Evolutionary conservation across 2,329 filamentous ascomycete species (phyloP).

Genomic region (Karstenula rhodostoma): DNA sequence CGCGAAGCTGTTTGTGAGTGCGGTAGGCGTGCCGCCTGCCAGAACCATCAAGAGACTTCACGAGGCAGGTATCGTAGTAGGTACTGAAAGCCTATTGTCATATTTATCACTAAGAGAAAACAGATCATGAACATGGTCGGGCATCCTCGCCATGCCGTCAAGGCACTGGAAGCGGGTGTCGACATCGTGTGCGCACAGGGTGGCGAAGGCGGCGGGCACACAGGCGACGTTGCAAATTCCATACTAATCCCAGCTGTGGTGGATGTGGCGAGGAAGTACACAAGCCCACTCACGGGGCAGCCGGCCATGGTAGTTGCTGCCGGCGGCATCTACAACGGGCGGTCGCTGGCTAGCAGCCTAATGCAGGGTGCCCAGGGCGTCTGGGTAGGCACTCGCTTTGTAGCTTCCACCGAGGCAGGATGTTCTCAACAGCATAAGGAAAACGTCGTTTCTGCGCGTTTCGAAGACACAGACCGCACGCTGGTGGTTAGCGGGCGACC

Average conservation of each 20-base stretch:
- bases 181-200: slow-evolving; percentile 94
- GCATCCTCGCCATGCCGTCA: slow-evolving; percentile 87
- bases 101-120: background rate
- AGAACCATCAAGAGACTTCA: slow-evolving; percentile 80
- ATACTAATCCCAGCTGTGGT: slow-evolving; percentile 87
- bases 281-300: slow-evolving; percentile 73
- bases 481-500: slow-evolving; percentile 84
- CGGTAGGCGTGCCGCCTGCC: slow-evolving; percentile 84
- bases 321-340: slow-evolving; percentile 84
- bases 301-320: slow-evolving; percentile 85
- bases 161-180: slow-evolving; percentile 84
- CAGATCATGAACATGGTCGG: slow-evolving; percentile 96
- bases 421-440: slow-evolving; percentile 85
- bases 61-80: slow-evolving; percentile 71
- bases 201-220: slow-evolving; percentile 92
- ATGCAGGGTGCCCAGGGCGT: slow-evolving; percentile 90
- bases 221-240: slow-evolving; percentile 84
- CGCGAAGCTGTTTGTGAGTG: slow-evolving; percentile 85
- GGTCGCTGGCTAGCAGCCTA: slow-evolving; percentile 79
- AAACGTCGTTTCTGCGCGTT: slow-evolving; percentile 79
- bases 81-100: background rate
- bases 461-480: slow-evolving; percentile 82
- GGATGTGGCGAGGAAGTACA: slow-evolving; percentile 79
- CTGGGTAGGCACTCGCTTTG: slow-evolving; percentile 94
- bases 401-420: slow-evolving; percentile 81